Evolutionary conservation across 2,329 filamentous ascomycete species (phyloP), one percentile per base, ranked within the genome.

Genomic region (Aureobasidium zeae): DNA sequence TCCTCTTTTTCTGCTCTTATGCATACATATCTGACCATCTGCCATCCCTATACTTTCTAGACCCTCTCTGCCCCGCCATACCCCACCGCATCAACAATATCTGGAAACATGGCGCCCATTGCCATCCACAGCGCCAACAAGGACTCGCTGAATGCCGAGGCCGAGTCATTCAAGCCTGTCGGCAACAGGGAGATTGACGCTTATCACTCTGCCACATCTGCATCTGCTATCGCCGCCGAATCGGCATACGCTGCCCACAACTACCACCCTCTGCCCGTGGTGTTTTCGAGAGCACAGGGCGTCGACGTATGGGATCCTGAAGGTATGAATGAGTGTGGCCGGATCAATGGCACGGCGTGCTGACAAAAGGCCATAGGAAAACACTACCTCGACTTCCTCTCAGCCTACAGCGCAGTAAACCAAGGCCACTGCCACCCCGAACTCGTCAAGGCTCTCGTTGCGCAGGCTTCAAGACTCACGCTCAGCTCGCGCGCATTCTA

Each of bases 361-460:
- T 36, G 5, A 45, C 31, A 33, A 19, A 13, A 24, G n/a, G n/a
- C n/a, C 31, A 25, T 33, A 44, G 60, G 59, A 59, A 84, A 81
- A 56, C 81, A 94, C 64, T 96, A 98, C 66, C 79, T 96, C 57
- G 91, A 98, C 69, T 98, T 95, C 69, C 79, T 98, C 53, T 96
- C 89, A 34, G 91, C 91, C 52, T 98, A 98, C 74, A 93, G 85
- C 55, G 91, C 91, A 49, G 87, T 96, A 61, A 96, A 96, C 71
- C 89, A 96, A 67, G 89, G 89, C 51, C 89, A 98, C 67, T 96
- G 89, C 68, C 89, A 98, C 68, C 91, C 91, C 4, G 88, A 94
- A 69, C 79, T 96, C 46, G 80, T 98, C 61, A 88, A 89, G 64
- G 84, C 88, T 11, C 72, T 98, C 49, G 79, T 79, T 26, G 86